Evolutionary conservation across 495 filamentous ascomycete species (phyloP).

Genomic region (Xylona heveae): DNA sequence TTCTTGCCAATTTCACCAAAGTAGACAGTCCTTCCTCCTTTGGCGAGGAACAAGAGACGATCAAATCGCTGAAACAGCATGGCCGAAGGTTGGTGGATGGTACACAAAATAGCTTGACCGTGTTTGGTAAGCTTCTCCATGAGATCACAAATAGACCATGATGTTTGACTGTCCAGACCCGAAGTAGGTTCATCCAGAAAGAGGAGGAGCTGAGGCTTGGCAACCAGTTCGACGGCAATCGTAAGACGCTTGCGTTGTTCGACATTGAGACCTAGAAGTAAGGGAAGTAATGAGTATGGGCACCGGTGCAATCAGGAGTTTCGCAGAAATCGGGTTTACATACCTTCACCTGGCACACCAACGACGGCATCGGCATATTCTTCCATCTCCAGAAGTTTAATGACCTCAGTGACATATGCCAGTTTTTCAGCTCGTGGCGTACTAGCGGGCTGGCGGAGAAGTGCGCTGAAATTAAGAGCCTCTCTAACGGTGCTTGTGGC

Average conservation of each 20-base stretch:
- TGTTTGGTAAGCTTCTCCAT: slow-evolving; percentile 63
- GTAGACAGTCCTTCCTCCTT: slow-evolving; percentile 70
- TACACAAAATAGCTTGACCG: slow-evolving; percentile 76
- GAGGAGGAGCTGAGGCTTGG: slow-evolving; percentile 71
- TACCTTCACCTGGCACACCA: slow-evolving; percentile 69
- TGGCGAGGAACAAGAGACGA: slow-evolving; percentile 59
- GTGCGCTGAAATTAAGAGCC: slow-evolving; percentile 62
- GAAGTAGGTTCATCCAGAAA: slow-evolving; percentile 86
- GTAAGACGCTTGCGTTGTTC: slow-evolving; percentile 80
- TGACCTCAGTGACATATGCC: slow-evolving; percentile 76
- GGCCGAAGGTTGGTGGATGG: slow-evolving; percentile 83
- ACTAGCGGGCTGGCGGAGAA: slow-evolving; percentile 61
- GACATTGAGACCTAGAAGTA: too few relatives aligned
- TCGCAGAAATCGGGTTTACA: too few relatives aligned
- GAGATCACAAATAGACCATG: slow-evolving; percentile 63
- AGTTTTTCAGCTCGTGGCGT: slow-evolving; percentile 52
- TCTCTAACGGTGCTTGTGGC: slow-evolving; percentile 72
- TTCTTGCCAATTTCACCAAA: slow-evolving; percentile 77
- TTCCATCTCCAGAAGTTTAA: slow-evolving; percentile 74
- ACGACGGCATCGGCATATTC: slow-evolving; percentile 75
- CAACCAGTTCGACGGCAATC: slow-evolving; percentile 80
- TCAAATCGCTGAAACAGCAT: slow-evolving; percentile 88
- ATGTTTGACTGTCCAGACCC: slow-evolving; percentile 67
- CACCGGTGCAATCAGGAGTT: too few relatives aligned
- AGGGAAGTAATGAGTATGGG: too few relatives aligned